These are phyloP conservation scores for Cavenderia fasciculata DNA, from an alignment of 78 protist genomes.

Conservation along the genomic window DNA sequence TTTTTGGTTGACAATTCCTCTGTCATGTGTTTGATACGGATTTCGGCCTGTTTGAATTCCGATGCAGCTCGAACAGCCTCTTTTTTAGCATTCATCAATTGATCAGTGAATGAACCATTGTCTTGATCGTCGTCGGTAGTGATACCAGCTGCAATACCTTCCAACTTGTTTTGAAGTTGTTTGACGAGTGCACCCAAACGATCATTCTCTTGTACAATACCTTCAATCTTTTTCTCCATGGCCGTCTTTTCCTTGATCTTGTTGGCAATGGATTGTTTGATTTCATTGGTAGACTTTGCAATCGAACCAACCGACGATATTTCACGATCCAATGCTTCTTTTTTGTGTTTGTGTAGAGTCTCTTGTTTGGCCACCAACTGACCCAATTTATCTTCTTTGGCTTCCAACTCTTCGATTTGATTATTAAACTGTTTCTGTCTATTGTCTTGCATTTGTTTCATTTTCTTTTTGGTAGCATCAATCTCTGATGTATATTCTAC, in stretches of 20 bases:
- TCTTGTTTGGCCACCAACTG: conserved; percentile 73
- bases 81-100: conserved; percentile 72
- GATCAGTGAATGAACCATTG: conserved; percentile 68
- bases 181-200: conserved; percentile 20
- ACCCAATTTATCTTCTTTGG: conserved; percentile 44
- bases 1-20: conserved; percentile 22
- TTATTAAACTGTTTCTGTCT: neutral
- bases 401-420: conserved; percentile 2
- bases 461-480: conserved; percentile 13
- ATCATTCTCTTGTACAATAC: conserved; percentile 38
- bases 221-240: conserved; percentile 14
- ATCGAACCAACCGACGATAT: neutral
- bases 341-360: conserved; percentile 10
- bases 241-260: conserved; percentile 35
- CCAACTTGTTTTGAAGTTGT: conserved; percentile 11
- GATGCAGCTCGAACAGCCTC: conserved; percentile 30
- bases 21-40: conserved; percentile 48
- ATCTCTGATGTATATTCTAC: neutral
- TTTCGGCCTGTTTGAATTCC: conserved; percentile 58
- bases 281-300: neutral
- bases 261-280: conserved; percentile 7
- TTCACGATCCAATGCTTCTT: conserved; percentile 65
- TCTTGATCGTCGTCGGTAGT: conserved; percentile 19
- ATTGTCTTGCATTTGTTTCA: conserved; percentile 13
- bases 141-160: conserved; percentile 68